Evolutionary conservation across 805 yeast species (phyloP).

Genomic region (Saccharomycopsis fermentans): DNA sequence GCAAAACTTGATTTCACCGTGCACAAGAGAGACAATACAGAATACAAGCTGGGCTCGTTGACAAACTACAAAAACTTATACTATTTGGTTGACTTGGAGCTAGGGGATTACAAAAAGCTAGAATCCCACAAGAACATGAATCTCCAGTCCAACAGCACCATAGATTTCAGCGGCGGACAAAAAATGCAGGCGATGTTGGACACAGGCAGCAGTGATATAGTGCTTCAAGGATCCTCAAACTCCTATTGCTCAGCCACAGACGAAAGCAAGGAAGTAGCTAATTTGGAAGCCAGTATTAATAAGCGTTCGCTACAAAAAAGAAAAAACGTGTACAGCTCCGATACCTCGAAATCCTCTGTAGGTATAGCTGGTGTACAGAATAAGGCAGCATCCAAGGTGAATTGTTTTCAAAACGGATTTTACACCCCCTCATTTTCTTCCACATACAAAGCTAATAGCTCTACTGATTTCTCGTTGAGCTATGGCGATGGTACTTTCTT

Average conservation of each 20-base stretch:
- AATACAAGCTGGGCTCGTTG: not conserved
- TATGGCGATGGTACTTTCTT: slow-evolving; percentile 43
- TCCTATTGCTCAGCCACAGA: slow-evolving; percentile 31
- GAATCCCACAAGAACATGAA: not conserved
- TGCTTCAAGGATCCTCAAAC: slow-evolving; percentile 44
- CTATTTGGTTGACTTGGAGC: not conserved
- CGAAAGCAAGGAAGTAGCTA: not conserved
- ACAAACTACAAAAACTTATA: slow-evolving; percentile 1
- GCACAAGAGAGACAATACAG: not conserved
- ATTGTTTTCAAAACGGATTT: slow-evolving; percentile 32
- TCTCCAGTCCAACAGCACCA: not conserved
- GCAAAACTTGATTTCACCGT: not conserved
- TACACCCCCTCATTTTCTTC: slow-evolving; percentile 27
- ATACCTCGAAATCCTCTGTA: not conserved
- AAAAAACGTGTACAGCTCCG: not conserved
- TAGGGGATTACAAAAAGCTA: slow-evolving; percentile 29
- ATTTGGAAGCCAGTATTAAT: not conserved
- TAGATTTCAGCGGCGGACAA: slow-evolving; percentile 24
- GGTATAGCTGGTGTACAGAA: slow-evolving; percentile 2
- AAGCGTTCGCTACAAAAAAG: slow-evolving; percentile 5
- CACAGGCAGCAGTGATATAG: slow-evolving; percentile 67
- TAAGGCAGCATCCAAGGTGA: slow-evolving; percentile 6
- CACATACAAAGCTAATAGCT: slow-evolving; percentile 25
- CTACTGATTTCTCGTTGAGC: slow-evolving; percentile 27
- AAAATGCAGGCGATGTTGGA: slow-evolving; percentile 46